These are phyloP conservation scores for Cymodocea nodosa DNA, from an alignment of 116 monocot genomes.

Conservation along the genomic window DNA sequence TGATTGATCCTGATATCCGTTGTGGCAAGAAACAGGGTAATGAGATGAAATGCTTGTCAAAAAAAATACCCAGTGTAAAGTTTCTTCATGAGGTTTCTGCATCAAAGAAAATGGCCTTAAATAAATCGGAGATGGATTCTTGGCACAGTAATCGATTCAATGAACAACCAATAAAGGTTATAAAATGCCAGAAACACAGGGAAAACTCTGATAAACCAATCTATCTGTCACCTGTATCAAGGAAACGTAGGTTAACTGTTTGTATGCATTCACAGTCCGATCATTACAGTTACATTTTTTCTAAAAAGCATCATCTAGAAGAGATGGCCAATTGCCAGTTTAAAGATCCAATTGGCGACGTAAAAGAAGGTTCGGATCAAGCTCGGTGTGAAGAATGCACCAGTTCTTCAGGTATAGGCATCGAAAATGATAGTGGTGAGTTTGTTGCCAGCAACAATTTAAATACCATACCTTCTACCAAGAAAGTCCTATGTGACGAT, in stretches of 20 bases:
- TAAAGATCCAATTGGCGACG: background rate
- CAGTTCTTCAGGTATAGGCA: background rate
- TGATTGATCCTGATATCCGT: background rate
- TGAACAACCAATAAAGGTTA: constrained; percentile 9
- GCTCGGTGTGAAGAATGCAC: background rate
- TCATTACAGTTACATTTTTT: constrained; percentile 2
- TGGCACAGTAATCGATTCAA: background rate
- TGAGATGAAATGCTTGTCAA: background rate
- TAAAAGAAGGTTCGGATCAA: background rate
- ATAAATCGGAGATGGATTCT: constrained; percentile 12
- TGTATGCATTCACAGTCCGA: constrained; percentile 16
- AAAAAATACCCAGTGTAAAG: background rate
- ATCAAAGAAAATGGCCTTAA: constrained; percentile 5
- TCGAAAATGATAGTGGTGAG: constrained; percentile 1
- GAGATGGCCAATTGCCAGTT: constrained; percentile 1
- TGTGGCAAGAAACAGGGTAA: constrained; percentile 9
- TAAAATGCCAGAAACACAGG: constrained; percentile 1
- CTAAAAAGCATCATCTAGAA: background rate
- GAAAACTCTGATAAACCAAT: constrained; percentile 17
- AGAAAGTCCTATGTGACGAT: background rate
- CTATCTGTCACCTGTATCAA: constrained; percentile 27
- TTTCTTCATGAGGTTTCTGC: constrained; percentile 3
- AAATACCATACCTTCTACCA: background rate
- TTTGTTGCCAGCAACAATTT: background rate
- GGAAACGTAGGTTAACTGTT: constrained; percentile 30